These are phyloP conservation scores for Mangifera indica DNA, from an alignment of 345 rosid species.

Conservation along the genomic window DNA sequence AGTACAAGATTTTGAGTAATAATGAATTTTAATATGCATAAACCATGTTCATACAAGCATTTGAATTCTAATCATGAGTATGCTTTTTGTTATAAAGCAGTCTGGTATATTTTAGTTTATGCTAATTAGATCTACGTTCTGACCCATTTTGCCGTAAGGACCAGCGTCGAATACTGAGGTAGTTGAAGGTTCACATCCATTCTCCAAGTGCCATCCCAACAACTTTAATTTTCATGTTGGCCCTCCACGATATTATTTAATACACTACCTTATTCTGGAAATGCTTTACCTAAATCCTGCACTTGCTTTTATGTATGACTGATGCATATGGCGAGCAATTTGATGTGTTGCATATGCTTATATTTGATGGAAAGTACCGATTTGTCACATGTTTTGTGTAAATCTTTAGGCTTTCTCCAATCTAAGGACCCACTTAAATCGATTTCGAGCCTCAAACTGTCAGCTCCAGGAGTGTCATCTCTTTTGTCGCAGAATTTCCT, in stretches of 20 bases:
- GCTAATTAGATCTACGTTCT: background rate
- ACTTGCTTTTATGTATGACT: conserved; percentile 15
- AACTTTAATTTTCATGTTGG: conserved; percentile 24
- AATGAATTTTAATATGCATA: background rate
- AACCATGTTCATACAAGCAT: background rate
- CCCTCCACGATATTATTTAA: conserved; percentile 31
- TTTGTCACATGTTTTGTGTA: conserved; percentile 12
- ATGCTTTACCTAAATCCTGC: conserved; percentile 42
- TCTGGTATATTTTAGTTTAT: background rate
- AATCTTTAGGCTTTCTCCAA: conserved; percentile 58
- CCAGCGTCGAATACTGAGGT: background rate
- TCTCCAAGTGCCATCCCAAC: conserved; percentile 21
- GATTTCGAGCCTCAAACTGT: conserved; percentile 37
- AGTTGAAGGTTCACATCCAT: background rate
- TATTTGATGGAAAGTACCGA: background rate
- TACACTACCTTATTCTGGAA: conserved; percentile 29
- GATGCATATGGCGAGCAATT: conserved; percentile 11
- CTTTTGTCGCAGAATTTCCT: conserved; percentile 51
- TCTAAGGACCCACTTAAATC: conserved; percentile 61
- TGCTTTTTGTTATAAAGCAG: conserved; percentile 10
- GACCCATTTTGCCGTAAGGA: conserved; percentile 4
- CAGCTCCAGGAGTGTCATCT: conserved; percentile 37
- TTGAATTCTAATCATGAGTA: background rate
- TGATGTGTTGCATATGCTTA: conserved; percentile 1
- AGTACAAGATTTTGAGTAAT: conserved; percentile 22